A percentile compares a stretch with the other conserved stretches of the same genome.
These are phyloP conservation scores for Garcileccinum viscosum DNA, from an alignment of 1,284 basidiomycete species.

Conservation along the genomic window DNA sequence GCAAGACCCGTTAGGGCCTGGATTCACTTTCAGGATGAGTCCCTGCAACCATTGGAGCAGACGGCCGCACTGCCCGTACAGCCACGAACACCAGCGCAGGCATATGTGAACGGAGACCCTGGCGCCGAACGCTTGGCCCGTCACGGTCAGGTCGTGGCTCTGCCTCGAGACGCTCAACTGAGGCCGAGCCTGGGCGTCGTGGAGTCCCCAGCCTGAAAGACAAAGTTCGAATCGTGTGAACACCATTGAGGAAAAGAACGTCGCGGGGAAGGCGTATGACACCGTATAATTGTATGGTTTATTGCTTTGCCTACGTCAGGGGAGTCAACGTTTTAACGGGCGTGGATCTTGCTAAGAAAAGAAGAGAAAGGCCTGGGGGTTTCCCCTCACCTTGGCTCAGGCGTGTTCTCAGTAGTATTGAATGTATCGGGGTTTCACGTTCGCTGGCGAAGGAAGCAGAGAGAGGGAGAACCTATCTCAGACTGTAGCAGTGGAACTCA, in stretches of 20 bases:
- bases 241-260: slow-evolving; percentile 19
- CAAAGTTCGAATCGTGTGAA: slow-evolving; percentile 36
- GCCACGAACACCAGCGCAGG: slow-evolving; percentile 35
- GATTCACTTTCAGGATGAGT: neutral
- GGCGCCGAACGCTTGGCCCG: slow-evolving; percentile 35
- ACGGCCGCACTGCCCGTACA: slow-evolving; percentile 20
- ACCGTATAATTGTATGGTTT: neutral
- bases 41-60: slow-evolving; percentile 15
- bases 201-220: slow-evolving; percentile 32
- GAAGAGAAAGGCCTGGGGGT: neutral
- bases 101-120: slow-evolving; percentile 28
- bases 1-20: neutral
- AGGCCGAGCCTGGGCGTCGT: slow-evolving; percentile 30
- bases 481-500: slow-evolving; percentile 14
- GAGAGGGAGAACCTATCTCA: slow-evolving; percentile 6
- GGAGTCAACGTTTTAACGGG: slow-evolving; percentile 8
- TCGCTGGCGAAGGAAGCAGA: neutral
- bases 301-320: slow-evolving; percentile 3
- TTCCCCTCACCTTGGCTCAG: slow-evolving; percentile 13
- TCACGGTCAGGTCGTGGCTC: slow-evolving; percentile 32
- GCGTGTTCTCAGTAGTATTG: neutral
- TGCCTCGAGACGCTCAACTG: slow-evolving; percentile 33
- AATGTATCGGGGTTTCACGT: slow-evolving; percentile 1
- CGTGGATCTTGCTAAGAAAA: neutral
- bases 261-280: slow-evolving; percentile 1